Base-by-base conservation (phyloP, 345 rosid genomes). In the Ricinus communis region DNA sequence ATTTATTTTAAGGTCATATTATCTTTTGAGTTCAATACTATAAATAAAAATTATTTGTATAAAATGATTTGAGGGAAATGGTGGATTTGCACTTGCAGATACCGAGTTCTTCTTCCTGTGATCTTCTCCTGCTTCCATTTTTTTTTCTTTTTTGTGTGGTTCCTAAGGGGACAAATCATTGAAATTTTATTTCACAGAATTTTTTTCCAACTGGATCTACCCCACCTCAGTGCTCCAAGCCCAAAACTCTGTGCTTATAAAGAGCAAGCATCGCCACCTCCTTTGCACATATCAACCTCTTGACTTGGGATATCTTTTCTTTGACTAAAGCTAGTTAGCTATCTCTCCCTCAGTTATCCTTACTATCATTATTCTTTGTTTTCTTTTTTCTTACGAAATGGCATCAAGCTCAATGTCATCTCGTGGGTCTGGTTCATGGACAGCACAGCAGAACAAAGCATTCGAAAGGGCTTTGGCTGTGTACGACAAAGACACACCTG, bases 401-500 rank as follows among this genome's bases (percentile, higher is more conserved):
- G 90, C 98, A 33, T 90, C 98, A 21, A 79, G 79, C 75, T 88
- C 98, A 62, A 89, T 91, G 85, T 91, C 98, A 13, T 75, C 91
- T 33, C 86, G 85, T 11, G 88, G 87, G 12, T 86, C 90, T 10
- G 78, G 78, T 40, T 85, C 87, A 5, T 95, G 99, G 97, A 89
- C 93, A 16, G 85, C 82, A 0, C 80, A 92, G 88, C 90, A 95
- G 79, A 89, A 95, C 97, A 92, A 95, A 78, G 96, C 89, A 68
- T 95, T 95, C 36, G 99, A 95, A 81, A 85, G 75, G 81, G 99
- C 97, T 1, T 84, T 95, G 80, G 99, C 97, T 8, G 86, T 84
- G 68, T 92, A 83, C 28, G 99, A 95, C 83, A 82, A 80, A 82
- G 99, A 95, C 76, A 92, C 99, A 9, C 99, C 97, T 1, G 97